phyloP scores from a whole-genome alignment of 768 basidiomycete genomes.

The Rhodosporidiobolus sp. region DNA sequence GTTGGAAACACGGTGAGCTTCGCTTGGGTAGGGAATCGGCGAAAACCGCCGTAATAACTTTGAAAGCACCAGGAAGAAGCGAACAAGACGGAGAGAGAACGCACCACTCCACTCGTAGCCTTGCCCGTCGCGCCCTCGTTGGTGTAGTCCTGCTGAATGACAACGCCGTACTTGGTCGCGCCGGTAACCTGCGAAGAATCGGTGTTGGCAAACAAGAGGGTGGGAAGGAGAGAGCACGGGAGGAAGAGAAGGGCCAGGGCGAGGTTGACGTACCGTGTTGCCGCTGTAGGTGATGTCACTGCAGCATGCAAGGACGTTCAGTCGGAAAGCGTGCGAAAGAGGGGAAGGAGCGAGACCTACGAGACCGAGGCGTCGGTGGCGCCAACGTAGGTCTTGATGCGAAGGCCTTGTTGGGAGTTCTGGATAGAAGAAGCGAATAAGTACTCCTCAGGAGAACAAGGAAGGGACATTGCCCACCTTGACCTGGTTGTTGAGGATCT shows the following conservation, averaged over 20 bases:
- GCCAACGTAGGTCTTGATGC: constrained; percentile 54
- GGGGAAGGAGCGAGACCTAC: not conserved
- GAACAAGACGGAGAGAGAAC: too few species aligned
- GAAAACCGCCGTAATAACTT: not conserved
- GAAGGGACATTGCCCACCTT: constrained; percentile 47
- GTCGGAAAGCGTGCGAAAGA: not conserved
- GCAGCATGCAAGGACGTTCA: not conserved
- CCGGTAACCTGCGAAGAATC: too few species aligned
- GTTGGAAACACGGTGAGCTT: too few species aligned
- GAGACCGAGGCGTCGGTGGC: constrained; percentile 40
- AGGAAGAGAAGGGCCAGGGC: too few species aligned
- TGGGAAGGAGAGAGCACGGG: too few species aligned
- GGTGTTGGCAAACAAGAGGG: too few species aligned
- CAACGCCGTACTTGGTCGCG: constrained; percentile 51
- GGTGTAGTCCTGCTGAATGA: constrained; percentile 67
- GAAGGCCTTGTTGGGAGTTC: constrained; percentile 54
- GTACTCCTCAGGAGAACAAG: not conserved
- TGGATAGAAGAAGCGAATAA: not conserved
- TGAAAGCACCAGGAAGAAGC: constrained; percentile 35
- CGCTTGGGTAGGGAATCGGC: too few species aligned
- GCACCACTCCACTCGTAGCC: too few species aligned
- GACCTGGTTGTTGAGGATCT: constrained; percentile 12
- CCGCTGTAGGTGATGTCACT: constrained; percentile 45
- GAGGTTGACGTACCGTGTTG: too few species aligned
- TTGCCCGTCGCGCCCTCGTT: constrained; percentile 50